These are phyloP conservation scores for Fusarium marasasianum DNA, from an alignment of 2,329 filamentous ascomycete species.

Conservation along the genomic window DNA sequence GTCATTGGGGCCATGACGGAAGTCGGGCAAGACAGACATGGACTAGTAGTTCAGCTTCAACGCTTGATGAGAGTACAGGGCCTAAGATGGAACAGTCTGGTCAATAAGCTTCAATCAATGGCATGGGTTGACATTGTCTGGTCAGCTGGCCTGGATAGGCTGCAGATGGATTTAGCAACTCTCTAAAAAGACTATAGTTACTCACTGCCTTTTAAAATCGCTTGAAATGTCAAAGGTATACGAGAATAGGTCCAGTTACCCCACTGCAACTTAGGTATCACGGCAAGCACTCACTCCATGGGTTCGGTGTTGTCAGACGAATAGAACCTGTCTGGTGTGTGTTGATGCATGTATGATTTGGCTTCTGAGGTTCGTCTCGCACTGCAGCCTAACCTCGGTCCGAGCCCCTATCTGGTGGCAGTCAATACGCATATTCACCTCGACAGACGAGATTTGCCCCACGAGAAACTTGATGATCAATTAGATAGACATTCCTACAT, in stretches of 20 bases:
- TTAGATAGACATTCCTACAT: neutral
- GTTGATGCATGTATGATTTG: neutral
- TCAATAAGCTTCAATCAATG: neutral
- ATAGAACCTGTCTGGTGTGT: neutral
- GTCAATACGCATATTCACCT: neutral
- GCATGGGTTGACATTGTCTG: neutral
- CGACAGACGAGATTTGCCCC: neutral
- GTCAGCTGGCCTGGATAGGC: neutral
- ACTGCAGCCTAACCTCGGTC: neutral
- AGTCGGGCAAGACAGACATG: neutral
- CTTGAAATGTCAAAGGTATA: fast-evolving
- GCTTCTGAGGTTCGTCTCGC: neutral
- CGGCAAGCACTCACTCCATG: too few relatives aligned
- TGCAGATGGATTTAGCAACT: fast-evolving
- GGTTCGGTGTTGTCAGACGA: too few relatives aligned
- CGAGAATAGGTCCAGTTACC: too few relatives aligned
- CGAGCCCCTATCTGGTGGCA: neutral
- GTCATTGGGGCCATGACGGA: neutral
- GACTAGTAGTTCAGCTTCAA: neutral
- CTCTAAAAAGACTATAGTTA: fast-evolving
- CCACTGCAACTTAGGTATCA: too few relatives aligned
- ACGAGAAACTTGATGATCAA: fast-evolving
- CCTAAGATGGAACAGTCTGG: neutral
- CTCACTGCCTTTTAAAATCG: fast-evolving
- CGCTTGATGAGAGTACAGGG: neutral